Evolutionary conservation across 768 basidiomycete species (phyloP), one percentile per base, ranked within the genome.

Genomic region (Flagelloscypha sp.): DNA sequence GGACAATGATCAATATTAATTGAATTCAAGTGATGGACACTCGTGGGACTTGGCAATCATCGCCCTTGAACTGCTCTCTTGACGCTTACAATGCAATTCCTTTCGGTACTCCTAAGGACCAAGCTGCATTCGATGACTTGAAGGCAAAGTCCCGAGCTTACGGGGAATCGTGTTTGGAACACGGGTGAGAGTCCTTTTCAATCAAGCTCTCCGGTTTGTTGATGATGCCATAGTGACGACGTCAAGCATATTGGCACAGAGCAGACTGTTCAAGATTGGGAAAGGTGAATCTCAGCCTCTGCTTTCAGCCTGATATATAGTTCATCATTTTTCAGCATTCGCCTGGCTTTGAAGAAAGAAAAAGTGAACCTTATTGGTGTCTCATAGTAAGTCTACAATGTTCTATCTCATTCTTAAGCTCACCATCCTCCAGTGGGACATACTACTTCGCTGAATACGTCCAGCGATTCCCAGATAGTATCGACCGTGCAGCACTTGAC

Each of bases 241-340:
- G 30, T 49, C 7, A 18, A 33, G 15, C 43, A 45, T 24, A 35
- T 49, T 22, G 38, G 46, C 29, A 47, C 46, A 8, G 12, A 5
- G 4, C 46, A 49, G 24, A 33, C 39, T 20, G 41, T 49, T 28
- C 42, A 49, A 27, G 48, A 49, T 24, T 43, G 32, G 40, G n/a
- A n/a, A n/a, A n/a, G n/a, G n/a, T n/a, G n/a, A n/a, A n/a, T n/a
- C n/a, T n/a, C n/a, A n/a, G n/a, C n/a, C n/a, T n/a, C n/a, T n/a
- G n/a, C n/a, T n/a, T n/a, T n/a, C n/a, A n/a, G n/a, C n/a, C n/a
- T n/a, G n/a, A n/a, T n/a, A n/a, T n/a, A n/a, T n/a, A n/a, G n/a
- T n/a, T n/a, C n/a, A n/a, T n/a, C n/a, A n/a, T n/a, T n/a, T n/a
- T n/a, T n/a, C 21, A 21, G 35, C 2, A 33, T 48, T 3, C 47